phyloP scores from a whole-genome alignment of 75 land plant genomes.

The Larix kaempferi region DNA sequence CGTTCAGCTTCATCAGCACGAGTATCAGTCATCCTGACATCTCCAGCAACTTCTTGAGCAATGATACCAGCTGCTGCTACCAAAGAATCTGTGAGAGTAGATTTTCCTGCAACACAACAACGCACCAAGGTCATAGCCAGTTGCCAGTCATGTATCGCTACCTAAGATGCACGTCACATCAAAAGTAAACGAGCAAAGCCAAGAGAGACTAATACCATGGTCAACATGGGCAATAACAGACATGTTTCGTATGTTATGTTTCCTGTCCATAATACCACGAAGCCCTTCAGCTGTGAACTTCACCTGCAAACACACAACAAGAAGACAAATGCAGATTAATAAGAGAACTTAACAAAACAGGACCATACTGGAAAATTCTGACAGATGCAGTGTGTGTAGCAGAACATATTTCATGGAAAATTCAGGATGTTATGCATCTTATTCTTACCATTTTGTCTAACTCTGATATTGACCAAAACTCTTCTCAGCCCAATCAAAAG shows the following conservation, averaged over 20 bases:
- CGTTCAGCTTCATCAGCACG: conserved; percentile 65
- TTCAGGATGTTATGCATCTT: too few species aligned
- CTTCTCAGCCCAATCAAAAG: too few species aligned
- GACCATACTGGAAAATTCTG: too few species aligned
- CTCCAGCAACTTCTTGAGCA: conserved; percentile 63
- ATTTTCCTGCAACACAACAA: conserved; percentile 33
- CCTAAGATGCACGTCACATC: background rate
- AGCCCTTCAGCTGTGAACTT: conserved; percentile 86
- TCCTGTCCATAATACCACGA: conserved; percentile 78
- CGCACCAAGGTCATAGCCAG: background rate
- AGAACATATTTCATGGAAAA: too few species aligned
- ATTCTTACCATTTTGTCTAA: too few species aligned
- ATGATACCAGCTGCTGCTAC: conserved; percentile 88
- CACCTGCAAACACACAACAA: conserved; percentile 55
- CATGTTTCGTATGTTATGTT: conserved; percentile 81
- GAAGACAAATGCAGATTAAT: too few species aligned
- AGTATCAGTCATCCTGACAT: conserved; percentile 61
- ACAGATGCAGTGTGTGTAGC: too few species aligned
- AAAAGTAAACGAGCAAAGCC: background rate
- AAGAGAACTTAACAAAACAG: too few species aligned
- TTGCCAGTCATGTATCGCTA: background rate
- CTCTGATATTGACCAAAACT: too few species aligned
- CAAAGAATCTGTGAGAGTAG: conserved; percentile 56
- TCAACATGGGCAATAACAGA: conserved; percentile 93
- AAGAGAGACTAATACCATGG: conserved; percentile 44